Conservation (phyloP, 225 moss, liverwort and hornwort genomes). For the Sphagnum tenellum region DNA sequence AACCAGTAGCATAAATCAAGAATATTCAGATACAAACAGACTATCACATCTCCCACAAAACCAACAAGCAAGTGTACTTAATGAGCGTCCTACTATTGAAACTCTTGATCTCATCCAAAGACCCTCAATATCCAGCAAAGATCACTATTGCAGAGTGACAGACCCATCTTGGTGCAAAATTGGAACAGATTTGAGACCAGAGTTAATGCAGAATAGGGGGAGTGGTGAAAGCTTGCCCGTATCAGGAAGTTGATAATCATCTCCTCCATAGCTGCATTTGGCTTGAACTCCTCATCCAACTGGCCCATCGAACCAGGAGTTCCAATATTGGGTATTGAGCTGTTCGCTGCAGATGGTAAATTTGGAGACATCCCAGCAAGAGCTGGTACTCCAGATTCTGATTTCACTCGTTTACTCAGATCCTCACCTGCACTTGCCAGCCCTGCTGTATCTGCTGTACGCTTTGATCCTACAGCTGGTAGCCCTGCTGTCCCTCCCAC, state of each 20-base stretch:
- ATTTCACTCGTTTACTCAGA: constrained; percentile 64
- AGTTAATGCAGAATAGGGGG: not conserved
- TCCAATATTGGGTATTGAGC: constrained; percentile 80
- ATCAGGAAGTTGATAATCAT: constrained; percentile 99
- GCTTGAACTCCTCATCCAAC: constrained; percentile 97
- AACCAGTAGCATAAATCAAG: not conserved
- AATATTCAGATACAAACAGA: too few relatives aligned
- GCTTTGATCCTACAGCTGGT: constrained; percentile 40
- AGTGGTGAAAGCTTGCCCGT: constrained; percentile 25
- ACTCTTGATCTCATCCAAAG: too few relatives aligned
- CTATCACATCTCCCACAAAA: too few relatives aligned
- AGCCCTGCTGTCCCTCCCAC: constrained; percentile 20
- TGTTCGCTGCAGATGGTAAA: constrained; percentile 48
- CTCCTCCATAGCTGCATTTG: constrained; percentile 99
- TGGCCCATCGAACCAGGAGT: constrained; percentile 92
- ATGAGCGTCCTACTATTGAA: too few relatives aligned
- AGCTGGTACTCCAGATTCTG: constrained; percentile 69
- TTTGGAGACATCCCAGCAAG: constrained; percentile 86
- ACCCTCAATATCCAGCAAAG: too few relatives aligned
- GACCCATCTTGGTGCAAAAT: too few relatives aligned
- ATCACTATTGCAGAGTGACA: too few relatives aligned
- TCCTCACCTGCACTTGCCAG: constrained; percentile 53
- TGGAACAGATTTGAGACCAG: too few relatives aligned
- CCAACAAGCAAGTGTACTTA: too few relatives aligned
- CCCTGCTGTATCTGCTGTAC: constrained; percentile 52